A percentile compares a stretch with the other conserved stretches of the same genome.
Evolutionary conservation across 1,139 yeast species (phyloP).

Genomic region (Hansenula anomala): DNA sequence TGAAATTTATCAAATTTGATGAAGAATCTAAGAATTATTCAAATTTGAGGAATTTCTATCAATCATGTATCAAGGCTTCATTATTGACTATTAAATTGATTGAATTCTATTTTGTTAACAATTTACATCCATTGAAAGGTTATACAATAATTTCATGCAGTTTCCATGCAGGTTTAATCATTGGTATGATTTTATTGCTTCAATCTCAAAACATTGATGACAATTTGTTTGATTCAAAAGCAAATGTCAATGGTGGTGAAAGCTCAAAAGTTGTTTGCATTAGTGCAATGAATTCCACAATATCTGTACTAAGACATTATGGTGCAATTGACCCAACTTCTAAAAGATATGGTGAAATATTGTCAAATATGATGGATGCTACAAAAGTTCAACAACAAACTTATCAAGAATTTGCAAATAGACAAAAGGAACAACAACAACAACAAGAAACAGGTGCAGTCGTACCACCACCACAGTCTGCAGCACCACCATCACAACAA

Average conservation of each 20-base stretch:
- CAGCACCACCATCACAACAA: too few relatives aligned
- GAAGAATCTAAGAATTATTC: slow-evolving; percentile 15
- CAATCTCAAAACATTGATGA: slow-evolving; percentile 16
- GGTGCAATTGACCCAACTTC: slow-evolving; percentile 23
- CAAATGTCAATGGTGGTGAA: slow-evolving; percentile 9
- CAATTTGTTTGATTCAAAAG: slow-evolving; percentile 10
- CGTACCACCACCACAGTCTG: too few relatives aligned
- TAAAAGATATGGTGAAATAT: slow-evolving; percentile 19
- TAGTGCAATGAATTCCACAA: slow-evolving; percentile 20
- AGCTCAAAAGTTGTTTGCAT: slow-evolving; percentile 12
- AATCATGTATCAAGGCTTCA: slow-evolving; percentile 35
- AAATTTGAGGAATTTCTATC: slow-evolving; percentile 24
- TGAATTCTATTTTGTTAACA: slow-evolving; percentile 23
- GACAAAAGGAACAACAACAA: too few relatives aligned
- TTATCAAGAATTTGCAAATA: background rate
- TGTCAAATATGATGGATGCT: slow-evolving; percentile 17
- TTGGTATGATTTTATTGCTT: slow-evolving; percentile 22
- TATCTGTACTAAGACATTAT: slow-evolving; percentile 20
- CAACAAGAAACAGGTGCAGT: too few relatives aligned
- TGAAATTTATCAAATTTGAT: slow-evolving; percentile 14
- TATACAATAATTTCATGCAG: slow-evolving; percentile 23
- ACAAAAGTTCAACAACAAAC: slow-evolving; percentile 6
- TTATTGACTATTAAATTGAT: slow-evolving; percentile 32
- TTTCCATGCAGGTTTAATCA: slow-evolving; percentile 25
- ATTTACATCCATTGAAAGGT: slow-evolving; percentile 30